phyloP scores from a whole-genome alignment of 176 grass and related monocot genomes.

The Carex myosuroides region DNA sequence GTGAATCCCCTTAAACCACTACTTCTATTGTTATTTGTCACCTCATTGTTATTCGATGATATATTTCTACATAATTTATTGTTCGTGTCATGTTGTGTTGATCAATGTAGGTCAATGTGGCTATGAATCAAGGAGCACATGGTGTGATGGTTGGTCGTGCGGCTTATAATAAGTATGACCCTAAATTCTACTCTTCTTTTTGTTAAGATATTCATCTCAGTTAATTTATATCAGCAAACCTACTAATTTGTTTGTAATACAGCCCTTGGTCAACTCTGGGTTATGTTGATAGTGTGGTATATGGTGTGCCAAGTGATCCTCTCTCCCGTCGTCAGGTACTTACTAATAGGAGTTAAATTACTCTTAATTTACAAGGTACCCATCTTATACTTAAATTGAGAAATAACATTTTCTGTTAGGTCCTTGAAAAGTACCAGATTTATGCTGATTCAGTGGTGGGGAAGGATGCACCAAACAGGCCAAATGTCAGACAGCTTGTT shows the following conservation, averaged over 20 bases:
- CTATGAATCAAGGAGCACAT: constrained; percentile 63
- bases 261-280: constrained; percentile 89
- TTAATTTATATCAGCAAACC: constrained; percentile 7
- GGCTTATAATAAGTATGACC: constrained; percentile 81
- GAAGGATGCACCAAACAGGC: constrained; percentile 61
- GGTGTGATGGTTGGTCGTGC: constrained; percentile 91
- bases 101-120: constrained; percentile 50
- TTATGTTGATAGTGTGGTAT: constrained; percentile 61
- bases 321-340: constrained; percentile 75
- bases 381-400: neutral
- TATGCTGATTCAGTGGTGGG: constrained; percentile 85
- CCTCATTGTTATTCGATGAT: neutral
- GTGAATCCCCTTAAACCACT: neutral
- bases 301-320: constrained; percentile 37
- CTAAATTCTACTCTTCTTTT: neutral
- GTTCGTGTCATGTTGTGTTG: neutral
- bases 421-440: constrained; percentile 75
- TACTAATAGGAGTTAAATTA: constrained; percentile 10
- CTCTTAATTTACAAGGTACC: neutral
- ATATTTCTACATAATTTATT: neutral
- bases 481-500: constrained; percentile 73
- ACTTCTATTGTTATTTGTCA: neutral
- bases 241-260: constrained; percentile 16
- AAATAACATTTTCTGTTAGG: constrained; percentile 32
- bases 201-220: constrained; percentile 5